A percentile compares a stretch with the other conserved stretches of the same genome.
Conservation (phyloP, 2,329 filamentous ascomycete species). For the Trichoderma harzianum region DNA sequence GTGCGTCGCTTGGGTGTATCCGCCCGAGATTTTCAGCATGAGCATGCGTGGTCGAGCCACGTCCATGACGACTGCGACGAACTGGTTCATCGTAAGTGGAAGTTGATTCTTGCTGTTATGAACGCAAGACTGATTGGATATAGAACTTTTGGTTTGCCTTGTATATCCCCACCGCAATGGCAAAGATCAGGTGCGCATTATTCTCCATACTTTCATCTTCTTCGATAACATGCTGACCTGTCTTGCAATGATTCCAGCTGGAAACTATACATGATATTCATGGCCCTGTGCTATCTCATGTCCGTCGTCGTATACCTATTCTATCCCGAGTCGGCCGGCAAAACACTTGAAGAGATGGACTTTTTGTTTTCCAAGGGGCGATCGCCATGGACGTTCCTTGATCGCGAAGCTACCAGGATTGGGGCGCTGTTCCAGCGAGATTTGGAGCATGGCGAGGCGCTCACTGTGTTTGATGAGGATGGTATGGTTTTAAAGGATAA, state of each 20-base stretch:
- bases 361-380: slow-evolving; percentile 14
- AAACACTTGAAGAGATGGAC: slow-evolving; percentile 18
- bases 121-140: not conserved
- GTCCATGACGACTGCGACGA: slow-evolving; percentile 20
- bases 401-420: slow-evolving; percentile 13
- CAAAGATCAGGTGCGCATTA: slow-evolving; percentile 14
- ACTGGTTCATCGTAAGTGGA: slow-evolving; percentile 18
- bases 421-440: slow-evolving; percentile 10
- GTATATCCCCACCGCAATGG: slow-evolving; percentile 20
- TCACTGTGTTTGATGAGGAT: slow-evolving; percentile 16
- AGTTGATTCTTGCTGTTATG: accelerated
- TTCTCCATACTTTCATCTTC: not conserved
- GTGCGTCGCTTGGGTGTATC: slow-evolving; percentile 60
- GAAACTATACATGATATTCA: slow-evolving; percentile 20
- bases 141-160: slow-evolving; percentile 20
- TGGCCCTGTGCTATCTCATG: slow-evolving; percentile 19
- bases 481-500: slow-evolving; percentile 8
- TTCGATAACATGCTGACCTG: not conserved
- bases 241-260: not conserved
- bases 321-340: slow-evolving; percentile 18
- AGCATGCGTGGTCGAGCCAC: slow-evolving; percentile 24
- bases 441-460: slow-evolving; percentile 12
- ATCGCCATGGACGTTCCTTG: slow-evolving; percentile 1
- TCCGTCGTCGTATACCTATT: slow-evolving; percentile 18
- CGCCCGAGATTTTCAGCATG: slow-evolving; percentile 49